These are phyloP conservation scores for Phytophthora podocarpi DNA, from an alignment of 352 stramenopile genomes.

Conservation along the genomic window DNA sequence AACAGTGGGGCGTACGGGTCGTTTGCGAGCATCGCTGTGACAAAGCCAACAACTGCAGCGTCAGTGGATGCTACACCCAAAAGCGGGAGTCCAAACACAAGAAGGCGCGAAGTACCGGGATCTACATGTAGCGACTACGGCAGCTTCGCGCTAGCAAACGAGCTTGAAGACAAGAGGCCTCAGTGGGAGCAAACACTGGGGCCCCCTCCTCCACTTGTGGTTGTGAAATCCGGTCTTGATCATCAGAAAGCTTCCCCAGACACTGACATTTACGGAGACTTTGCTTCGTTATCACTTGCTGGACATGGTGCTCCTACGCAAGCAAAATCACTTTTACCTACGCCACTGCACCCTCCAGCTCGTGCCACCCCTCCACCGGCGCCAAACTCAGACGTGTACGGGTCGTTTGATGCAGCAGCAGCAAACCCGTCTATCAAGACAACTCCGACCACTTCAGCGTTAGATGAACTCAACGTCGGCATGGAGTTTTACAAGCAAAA, in stretches of 20 bases:
- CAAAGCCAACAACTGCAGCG: slow-evolving; percentile 17
- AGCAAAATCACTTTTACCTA: not conserved
- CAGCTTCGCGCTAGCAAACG: slow-evolving; percentile 25
- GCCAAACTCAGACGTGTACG: slow-evolving; percentile 32
- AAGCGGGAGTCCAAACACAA: not conserved
- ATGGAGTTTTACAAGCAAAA: slow-evolving; percentile 84
- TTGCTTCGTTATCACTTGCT: slow-evolving; percentile 31
- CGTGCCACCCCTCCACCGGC: not conserved
- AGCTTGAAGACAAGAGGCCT: slow-evolving; percentile 17
- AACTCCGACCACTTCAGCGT: slow-evolving; percentile 39
- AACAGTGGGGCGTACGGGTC: slow-evolving; percentile 31
- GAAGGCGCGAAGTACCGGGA: not conserved
- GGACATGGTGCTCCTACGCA: not conserved
- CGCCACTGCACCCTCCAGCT: not conserved
- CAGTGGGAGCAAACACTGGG: slow-evolving; percentile 29
- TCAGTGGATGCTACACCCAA: not conserved
- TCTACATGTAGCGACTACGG: slow-evolving; percentile 30
- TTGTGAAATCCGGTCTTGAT: slow-evolving; percentile 9
- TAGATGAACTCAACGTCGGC: slow-evolving; percentile 74
- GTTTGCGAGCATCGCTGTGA: slow-evolving; percentile 32
- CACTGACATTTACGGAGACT: slow-evolving; percentile 42
- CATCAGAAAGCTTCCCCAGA: not conserved
- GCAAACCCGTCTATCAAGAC: slow-evolving; percentile 4
- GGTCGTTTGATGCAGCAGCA: slow-evolving; percentile 22
- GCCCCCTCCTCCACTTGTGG: slow-evolving; percentile 19